A percentile compares a stretch with the other conserved stretches of the same genome.
phyloP scores from a whole-genome alignment of 2,329 filamentous ascomycete genomes.

The Verticillium zaregamsianum region DNA sequence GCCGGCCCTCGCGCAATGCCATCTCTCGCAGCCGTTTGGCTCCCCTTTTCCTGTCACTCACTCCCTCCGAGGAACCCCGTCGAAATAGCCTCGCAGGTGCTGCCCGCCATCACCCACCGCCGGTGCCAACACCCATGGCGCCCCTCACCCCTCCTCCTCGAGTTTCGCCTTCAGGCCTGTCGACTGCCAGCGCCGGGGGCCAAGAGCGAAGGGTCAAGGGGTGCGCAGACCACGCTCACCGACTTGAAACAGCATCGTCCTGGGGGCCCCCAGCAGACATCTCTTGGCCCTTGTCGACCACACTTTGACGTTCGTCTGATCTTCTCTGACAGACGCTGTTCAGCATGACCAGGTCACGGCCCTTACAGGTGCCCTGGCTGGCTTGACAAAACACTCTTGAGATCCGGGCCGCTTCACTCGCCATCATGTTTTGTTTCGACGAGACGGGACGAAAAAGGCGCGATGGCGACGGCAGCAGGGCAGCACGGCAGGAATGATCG shows the following conservation, averaged over 20 bases:
- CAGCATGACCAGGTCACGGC: slow-evolving; percentile 3
- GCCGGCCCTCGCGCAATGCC: background rate
- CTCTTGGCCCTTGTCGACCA: slow-evolving; percentile 1
- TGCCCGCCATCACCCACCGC: background rate
- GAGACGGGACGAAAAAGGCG: background rate
- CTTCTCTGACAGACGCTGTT: slow-evolving; percentile 11
- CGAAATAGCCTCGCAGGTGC: background rate
- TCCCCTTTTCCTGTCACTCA: slow-evolving; percentile 2
- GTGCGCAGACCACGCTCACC: slow-evolving; percentile 3
- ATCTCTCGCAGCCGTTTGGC: slow-evolving; percentile 1
- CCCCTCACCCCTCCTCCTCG: background rate
- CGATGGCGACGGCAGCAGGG: background rate
- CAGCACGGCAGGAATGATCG: background rate
- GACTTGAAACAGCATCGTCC: slow-evolving; percentile 2
- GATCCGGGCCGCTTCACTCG: slow-evolving; percentile 9
- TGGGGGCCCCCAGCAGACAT: background rate
- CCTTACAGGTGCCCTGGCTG: background rate
- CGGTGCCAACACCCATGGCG: background rate
- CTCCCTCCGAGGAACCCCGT: slow-evolving; percentile 3
- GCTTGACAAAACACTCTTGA: slow-evolving; percentile 11
- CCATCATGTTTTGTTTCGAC: slow-evolving; percentile 1
- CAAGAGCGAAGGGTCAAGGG: slow-evolving; percentile 1
- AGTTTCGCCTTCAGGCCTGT: slow-evolving; percentile 10
- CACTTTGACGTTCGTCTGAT: slow-evolving; percentile 12
- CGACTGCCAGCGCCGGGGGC: slow-evolving; percentile 9